Evolutionary conservation across 2,329 filamentous ascomycete species (phyloP).

Genomic region (Nectriaceae sp.): DNA sequence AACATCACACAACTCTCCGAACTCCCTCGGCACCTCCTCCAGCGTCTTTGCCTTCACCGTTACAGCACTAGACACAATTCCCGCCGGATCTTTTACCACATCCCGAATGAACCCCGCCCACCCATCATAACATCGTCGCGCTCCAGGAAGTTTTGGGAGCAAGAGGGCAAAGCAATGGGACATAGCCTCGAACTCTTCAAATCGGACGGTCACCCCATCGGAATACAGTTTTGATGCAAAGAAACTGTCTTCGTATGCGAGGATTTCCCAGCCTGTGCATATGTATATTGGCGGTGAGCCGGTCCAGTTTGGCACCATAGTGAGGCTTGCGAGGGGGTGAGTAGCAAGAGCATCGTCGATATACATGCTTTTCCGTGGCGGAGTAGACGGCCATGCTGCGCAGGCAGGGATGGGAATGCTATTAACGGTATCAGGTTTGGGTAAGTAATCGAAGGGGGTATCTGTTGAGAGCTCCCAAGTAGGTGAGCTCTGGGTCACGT

Average conservation of each 20-base stretch:
- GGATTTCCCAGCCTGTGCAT: slow-evolving; percentile 69
- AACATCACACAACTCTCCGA: slow-evolving; percentile 44
- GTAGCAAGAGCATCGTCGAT: slow-evolving; percentile 53
- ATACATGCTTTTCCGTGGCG: slow-evolving; percentile 57
- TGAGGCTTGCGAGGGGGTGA: slow-evolving; percentile 70
- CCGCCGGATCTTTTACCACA: slow-evolving; percentile 37
- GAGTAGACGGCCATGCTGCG: slow-evolving; percentile 57
- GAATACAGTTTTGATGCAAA: slow-evolving; percentile 56
- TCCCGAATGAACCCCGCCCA: slow-evolving; percentile 58
- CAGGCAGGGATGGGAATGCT: slow-evolving; percentile 43
- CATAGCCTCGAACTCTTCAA: slow-evolving; percentile 79
- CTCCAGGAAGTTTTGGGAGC: slow-evolving; percentile 47
- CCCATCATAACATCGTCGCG: slow-evolving; percentile 53
- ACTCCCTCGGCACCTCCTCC: slow-evolving; percentile 48
- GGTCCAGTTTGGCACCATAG: slow-evolving; percentile 61
- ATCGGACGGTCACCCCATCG: slow-evolving; percentile 63
- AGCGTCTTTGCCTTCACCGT: slow-evolving; percentile 53
- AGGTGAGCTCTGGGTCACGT: slow-evolving; percentile 60
- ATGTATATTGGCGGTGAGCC: slow-evolving; percentile 68
- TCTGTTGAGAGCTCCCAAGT: slow-evolving; percentile 29
- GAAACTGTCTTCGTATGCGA: slow-evolving; percentile 67
- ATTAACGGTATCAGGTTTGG: slow-evolving; percentile 47
- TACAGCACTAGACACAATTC: slow-evolving; percentile 43
- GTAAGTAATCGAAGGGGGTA: slow-evolving; percentile 42
- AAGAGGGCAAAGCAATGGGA: slow-evolving; percentile 72